Evolutionary conservation across 768 basidiomycete species (phyloP).

Genomic region (Termitomyces sp.): DNA sequence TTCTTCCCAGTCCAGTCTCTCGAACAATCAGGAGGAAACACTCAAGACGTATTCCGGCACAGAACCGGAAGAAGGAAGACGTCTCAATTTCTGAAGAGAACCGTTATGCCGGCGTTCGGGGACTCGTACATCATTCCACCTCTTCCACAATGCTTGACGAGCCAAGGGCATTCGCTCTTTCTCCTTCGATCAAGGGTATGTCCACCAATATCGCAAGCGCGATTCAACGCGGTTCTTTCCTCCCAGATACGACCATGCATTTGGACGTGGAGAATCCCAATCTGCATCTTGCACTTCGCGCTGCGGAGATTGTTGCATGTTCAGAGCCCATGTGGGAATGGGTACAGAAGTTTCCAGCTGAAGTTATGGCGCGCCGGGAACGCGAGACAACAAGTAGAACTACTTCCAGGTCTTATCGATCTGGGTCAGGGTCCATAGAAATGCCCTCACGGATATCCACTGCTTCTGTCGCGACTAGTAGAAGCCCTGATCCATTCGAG

Average conservation of each 20-base stretch:
- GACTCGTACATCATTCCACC: conserved; percentile 34
- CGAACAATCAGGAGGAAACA: conserved; percentile 17
- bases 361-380: conserved; percentile 3
- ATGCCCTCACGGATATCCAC: conserved; percentile 8
- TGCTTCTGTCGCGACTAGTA: conserved; percentile 7
- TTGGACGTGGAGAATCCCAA: conserved; percentile 59
- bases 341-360: conserved; percentile 48
- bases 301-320: conserved; percentile 65
- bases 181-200: conserved; percentile 32
- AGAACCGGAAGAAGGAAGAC: conserved; percentile 16
- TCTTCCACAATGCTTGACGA: conserved; percentile 47
- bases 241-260: conserved; percentile 53
- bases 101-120: conserved; percentile 31
- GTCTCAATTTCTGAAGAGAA: conserved; percentile 20
- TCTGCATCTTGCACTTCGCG: conserved; percentile 58
- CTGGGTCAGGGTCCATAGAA: conserved; percentile 13
- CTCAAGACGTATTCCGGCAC: conserved; percentile 14
- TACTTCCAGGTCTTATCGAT: background rate
- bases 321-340: conserved; percentile 82
- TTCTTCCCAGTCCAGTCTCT: conserved; percentile 24
- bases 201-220: conserved; percentile 16
- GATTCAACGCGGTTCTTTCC: conserved; percentile 25
- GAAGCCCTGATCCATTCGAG: conserved; percentile 23
- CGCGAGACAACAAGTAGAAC: background rate
- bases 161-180: conserved; percentile 35